Evolutionary conservation across 148 eudicot genomes (phyloP), one percentile per base, ranked within the genome.

Genomic region (Selenicereus undatus): DNA sequence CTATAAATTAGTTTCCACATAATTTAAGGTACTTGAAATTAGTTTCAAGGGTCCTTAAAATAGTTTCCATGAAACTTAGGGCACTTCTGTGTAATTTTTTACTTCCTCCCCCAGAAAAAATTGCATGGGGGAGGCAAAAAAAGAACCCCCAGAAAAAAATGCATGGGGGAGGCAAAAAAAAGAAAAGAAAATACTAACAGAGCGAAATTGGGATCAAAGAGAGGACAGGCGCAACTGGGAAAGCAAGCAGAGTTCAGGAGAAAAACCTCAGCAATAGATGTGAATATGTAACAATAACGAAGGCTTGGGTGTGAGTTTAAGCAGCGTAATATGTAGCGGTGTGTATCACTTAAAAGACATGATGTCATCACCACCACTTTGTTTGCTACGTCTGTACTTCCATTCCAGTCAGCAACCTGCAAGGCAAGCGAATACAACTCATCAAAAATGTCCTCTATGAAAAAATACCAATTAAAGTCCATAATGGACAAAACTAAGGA

Each of bases 221-320:
- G 13, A 14, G 26, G 9, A 56, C 8, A 29, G 26, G 56, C 68
- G 26, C 18, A 27, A 16, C 62, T 16, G 26, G 50, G 60, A 42
- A 29, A 70, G 6, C 45, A 39, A 64, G 52, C 16, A 66, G 79
- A 58, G 30, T 24, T 43, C 62, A 48, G 60, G 72, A 79, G 71
- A 84, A 78, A 75, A 68, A 97, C 99, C 99, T 97, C 99, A 77
- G 99, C 93, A 68, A 97, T 91, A 73, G 97, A 90, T 17, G 98
- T 97, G 78, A 90, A 91, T 75, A 97, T 85, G 79, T 80, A 83
- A 88, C 99, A 97, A 18, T 39, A 64, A 74, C 78, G 77, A 85
- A 92, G 84, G 78, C 80, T 81, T 80, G 90, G 93, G 86, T 90
- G 92, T 16, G 88, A 80, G 81, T 87, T 90, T 73, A 97, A 89